phyloP scores from a whole-genome alignment of 1,139 yeast genomes.

The Lodderomyces elongisporus region DNA sequence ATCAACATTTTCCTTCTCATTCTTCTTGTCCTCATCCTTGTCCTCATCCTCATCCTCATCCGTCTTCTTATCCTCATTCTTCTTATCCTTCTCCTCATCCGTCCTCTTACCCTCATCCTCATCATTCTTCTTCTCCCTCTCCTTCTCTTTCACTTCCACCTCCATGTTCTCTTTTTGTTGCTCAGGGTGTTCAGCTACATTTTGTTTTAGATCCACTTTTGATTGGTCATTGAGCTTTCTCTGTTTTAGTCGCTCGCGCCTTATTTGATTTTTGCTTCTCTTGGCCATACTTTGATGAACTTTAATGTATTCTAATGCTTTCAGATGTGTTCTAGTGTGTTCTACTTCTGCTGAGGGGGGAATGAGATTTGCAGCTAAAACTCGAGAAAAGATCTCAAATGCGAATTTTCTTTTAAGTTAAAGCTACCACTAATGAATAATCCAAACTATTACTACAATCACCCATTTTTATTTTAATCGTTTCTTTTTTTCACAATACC shows the following conservation, averaged over 20 bases:
- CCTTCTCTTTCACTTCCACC: conserved; percentile 1
- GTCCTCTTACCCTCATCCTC: background rate
- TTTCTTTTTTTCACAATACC: too few relatives aligned
- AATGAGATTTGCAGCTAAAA: too few relatives aligned
- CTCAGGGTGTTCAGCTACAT: too few relatives aligned
- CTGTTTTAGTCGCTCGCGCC: conserved; percentile 57
- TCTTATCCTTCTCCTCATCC: background rate
- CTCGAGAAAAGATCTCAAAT: too few relatives aligned
- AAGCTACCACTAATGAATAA: too few relatives aligned
- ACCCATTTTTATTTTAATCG: too few relatives aligned
- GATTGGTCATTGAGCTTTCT: conserved; percentile 27
- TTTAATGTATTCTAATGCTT: too few relatives aligned
- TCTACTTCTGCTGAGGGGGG: too few relatives aligned
- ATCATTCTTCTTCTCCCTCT: background rate
- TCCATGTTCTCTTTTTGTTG: background rate
- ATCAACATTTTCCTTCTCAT: background rate
- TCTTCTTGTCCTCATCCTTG: conserved; percentile 1
- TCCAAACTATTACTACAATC: too few relatives aligned
- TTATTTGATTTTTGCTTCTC: conserved; percentile 56
- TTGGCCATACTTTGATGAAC: conserved; percentile 25
- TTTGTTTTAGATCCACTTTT: too few relatives aligned
- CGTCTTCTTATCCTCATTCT: background rate
- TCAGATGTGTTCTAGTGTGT: too few relatives aligned
- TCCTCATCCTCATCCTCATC: background rate
- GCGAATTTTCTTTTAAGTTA: too few relatives aligned